Evolutionary conservation across 2,329 filamentous ascomycete species (phyloP).

Genomic region (Diplocarpon rosae): DNA sequence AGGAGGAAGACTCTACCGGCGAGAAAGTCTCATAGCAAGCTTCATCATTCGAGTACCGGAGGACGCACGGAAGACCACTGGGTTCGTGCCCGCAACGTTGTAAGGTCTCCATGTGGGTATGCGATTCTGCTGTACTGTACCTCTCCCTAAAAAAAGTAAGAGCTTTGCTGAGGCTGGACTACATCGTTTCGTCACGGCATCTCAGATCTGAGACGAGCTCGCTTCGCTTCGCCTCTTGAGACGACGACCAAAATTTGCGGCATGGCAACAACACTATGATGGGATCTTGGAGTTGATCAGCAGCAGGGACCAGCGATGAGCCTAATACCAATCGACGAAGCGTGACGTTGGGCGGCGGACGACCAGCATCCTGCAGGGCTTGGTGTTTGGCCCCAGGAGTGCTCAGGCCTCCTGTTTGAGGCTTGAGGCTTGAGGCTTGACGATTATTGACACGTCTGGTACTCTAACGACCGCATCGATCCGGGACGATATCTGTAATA

Average conservation of each 20-base stretch:
- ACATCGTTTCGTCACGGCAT: not conserved
- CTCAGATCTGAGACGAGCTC: slow-evolving; percentile 6
- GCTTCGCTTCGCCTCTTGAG: not conserved
- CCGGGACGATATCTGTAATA: too few species aligned
- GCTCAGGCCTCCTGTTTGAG: too few species aligned
- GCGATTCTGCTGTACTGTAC: not conserved
- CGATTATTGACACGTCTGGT: too few species aligned
- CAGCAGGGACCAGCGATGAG: slow-evolving; percentile 7
- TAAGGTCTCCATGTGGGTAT: not conserved
- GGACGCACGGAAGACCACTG: slow-evolving; percentile 2
- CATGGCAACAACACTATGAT: too few species aligned
- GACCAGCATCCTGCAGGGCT: too few species aligned
- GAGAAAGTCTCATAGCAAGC: slow-evolving; percentile 6
- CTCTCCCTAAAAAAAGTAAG: not conserved
- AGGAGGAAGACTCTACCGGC: not conserved
- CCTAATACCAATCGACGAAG: too few species aligned
- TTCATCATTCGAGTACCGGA: slow-evolving; percentile 4
- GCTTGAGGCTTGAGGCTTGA: too few species aligned
- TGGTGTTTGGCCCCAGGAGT: too few species aligned
- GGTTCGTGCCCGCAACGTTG: slow-evolving; percentile 3
- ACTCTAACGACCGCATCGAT: too few species aligned
- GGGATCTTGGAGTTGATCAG: too few species aligned
- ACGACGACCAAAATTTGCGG: too few species aligned
- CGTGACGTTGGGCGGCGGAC: too few species aligned
- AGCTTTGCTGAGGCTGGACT: not conserved